Conservation (phyloP, 2,329 filamentous ascomycete genomes). For the Aspergillus ibericus region DNA sequence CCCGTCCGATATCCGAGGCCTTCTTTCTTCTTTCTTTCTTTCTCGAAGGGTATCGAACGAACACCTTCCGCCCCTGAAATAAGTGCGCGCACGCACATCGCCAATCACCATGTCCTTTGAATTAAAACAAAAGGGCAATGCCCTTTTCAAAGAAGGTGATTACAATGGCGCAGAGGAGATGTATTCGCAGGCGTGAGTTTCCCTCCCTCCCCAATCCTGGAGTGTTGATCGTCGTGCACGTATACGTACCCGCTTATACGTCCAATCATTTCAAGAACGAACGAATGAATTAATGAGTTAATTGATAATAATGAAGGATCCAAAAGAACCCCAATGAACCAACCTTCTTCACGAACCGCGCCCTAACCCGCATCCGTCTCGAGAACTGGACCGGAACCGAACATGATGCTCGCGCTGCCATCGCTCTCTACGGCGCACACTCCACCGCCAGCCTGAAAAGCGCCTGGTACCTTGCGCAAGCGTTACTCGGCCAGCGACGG, state of each 20-base stretch:
- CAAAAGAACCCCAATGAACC: conserved; percentile 75
- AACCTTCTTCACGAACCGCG: conserved; percentile 83
- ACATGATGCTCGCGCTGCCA: conserved; percentile 72
- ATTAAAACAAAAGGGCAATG: conserved; percentile 47
- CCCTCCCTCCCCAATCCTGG: neutral
- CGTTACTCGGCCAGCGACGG: conserved; percentile 71
- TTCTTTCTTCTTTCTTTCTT: neutral
- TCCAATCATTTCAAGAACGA: neutral
- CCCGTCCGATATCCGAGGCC: neutral
- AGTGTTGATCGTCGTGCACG: no score
- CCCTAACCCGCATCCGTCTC: conserved; percentile 76
- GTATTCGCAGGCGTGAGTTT: conserved; percentile 47
- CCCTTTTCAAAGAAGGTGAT: conserved; percentile 47
- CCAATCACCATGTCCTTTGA: conserved; percentile 34
- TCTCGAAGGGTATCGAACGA: no score
- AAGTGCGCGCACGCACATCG: neutral
- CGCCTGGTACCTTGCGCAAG: conserved; percentile 78
- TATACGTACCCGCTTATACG: no score
- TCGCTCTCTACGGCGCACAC: conserved; percentile 59
- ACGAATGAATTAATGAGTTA: no score
- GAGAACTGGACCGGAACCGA: conserved; percentile 72
- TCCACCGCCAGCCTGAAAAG: conserved; percentile 71
- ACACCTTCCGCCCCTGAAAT: no score
- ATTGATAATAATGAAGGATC: conserved; percentile 55
- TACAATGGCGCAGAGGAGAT: conserved; percentile 48